A percentile compares a stretch with the other conserved stretches of the same genome.
These are phyloP conservation scores for Amanita rubescens DNA, from an alignment of 768 basidiomycete genomes.

Conservation along the genomic window DNA sequence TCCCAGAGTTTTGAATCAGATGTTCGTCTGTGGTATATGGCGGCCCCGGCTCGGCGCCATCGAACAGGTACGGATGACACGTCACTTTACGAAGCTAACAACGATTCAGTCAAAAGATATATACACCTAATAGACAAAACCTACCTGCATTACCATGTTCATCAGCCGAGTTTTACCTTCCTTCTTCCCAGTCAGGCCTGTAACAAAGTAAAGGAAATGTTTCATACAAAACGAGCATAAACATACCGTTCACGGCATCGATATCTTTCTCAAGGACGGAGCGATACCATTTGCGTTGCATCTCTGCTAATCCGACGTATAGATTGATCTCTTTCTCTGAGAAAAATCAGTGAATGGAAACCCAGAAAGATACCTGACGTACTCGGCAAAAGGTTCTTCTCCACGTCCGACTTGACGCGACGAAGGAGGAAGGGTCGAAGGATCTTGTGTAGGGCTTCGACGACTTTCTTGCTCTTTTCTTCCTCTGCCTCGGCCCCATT, in stretches of 20 bases:
- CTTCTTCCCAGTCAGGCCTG: slow-evolving; percentile 91
- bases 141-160: slow-evolving; percentile 98
- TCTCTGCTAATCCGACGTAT: slow-evolving; percentile 92
- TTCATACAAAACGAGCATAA: not conserved
- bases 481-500: slow-evolving; percentile 59
- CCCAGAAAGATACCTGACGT: slow-evolving; percentile 1
- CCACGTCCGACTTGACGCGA: slow-evolving; percentile 93
- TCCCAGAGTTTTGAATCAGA: slow-evolving; percentile 87
- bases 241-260: slow-evolving; percentile 89
- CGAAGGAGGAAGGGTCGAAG: slow-evolving; percentile 90
- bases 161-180: slow-evolving; percentile 96
- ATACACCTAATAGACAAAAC: not conserved
- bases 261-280: slow-evolving; percentile 96
- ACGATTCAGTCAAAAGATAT: not conserved
- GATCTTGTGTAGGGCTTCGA: slow-evolving; percentile 96
- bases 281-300: slow-evolving; percentile 98
- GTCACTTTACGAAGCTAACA: slow-evolving; percentile 72
- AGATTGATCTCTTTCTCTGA: slow-evolving; percentile 98
- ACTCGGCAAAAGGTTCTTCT: slow-evolving; percentile 93
- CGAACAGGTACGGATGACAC: slow-evolving; percentile 88
- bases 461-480: slow-evolving; percentile 85
- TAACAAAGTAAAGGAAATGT: not conserved
- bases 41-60: slow-evolving; percentile 97
- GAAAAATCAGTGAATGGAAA: not conserved
- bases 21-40: slow-evolving; percentile 99